Base-by-base conservation (phyloP, 768 basidiomycete species). In the Boletus vermiculosoides region DNA sequence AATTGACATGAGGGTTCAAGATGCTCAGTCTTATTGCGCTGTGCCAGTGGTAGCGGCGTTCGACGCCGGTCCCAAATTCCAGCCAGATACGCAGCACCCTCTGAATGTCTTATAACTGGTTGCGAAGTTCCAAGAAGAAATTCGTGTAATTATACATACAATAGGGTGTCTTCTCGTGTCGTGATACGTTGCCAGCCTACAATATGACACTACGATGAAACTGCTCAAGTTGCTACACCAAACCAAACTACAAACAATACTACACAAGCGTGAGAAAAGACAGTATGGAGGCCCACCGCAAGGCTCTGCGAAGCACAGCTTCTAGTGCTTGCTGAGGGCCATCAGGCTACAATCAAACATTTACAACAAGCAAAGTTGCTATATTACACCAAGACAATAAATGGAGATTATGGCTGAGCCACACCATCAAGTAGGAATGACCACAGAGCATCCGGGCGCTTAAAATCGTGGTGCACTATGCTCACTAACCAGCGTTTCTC, bases 401-500 rank as follows among this genome's bases (percentile, higher is more conserved):
- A 18, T n/a, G n/a, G 18, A 15, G 15, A 18, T 51, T 33, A 52
- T 5, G 23, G 54, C 1, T 40, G 23, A 20, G 25, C 18, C 33
- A 42, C 30, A 22, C 51, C 57, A 50, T 71, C 80, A 53, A 90
- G 80, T 63, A 98, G 73, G 74, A 98, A 97, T 18, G 77, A 79
- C 94, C 94, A 98, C 51, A 98, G 74, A 0, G 85, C 93, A 15
- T 84, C 77, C 2, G 82, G 61, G 62, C 90, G 74, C 71, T 91
- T 92, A 71, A 87, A 98, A 69, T 98, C 90, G 66, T 99, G 97
- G 70, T 98, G 93, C 4, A 96, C 83, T 62, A 98, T 76, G 73
- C 86, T 95, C 59, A 98, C 85, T 49, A 99, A 76, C 96, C 96
- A 99, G 40, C 90, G 81, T 52, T 84, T 77, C 54, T 87, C 79